These are phyloP conservation scores for Cyclanthera cordifolia DNA, from an alignment of 306 rosid genomes.

Conservation along the genomic window DNA sequence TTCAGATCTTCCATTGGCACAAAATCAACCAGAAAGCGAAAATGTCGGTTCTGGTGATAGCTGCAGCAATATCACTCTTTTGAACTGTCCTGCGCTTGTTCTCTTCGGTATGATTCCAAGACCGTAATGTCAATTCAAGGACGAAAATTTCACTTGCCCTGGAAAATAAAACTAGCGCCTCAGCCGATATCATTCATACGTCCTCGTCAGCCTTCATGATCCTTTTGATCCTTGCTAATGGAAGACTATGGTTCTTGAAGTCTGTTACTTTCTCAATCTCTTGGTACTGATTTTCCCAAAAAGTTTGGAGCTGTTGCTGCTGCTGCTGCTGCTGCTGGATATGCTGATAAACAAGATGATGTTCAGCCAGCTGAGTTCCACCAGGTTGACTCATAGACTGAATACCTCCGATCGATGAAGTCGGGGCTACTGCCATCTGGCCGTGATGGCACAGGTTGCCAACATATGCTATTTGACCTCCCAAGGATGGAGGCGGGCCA, in stretches of 20 bases:
- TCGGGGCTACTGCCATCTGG: constrained; percentile 19
- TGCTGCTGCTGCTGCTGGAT: constrained; percentile 35
- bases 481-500: constrained; percentile 23
- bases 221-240: constrained; percentile 56
- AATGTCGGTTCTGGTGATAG: constrained; percentile 48
- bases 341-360: constrained; percentile 40
- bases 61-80: constrained; percentile 54
- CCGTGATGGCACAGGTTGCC: constrained; percentile 18
- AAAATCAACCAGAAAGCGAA: constrained; percentile 52
- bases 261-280: constrained; percentile 42
- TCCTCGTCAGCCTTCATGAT: constrained; percentile 59
- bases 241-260: constrained; percentile 62
- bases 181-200: constrained; percentile 52
- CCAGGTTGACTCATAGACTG: constrained; percentile 31
- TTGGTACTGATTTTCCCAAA: constrained; percentile 45
- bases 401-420: constrained; percentile 20
- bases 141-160: constrained; percentile 59
- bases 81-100: constrained; percentile 53
- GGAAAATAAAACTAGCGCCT: constrained; percentile 49
- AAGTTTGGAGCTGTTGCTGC: constrained; percentile 41
- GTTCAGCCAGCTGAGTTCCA: constrained; percentile 37
- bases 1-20: constrained; percentile 51
- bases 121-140: constrained; percentile 46
- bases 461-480: constrained; percentile 24
- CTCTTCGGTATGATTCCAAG: constrained; percentile 62